Evolutionary conservation across 2,329 filamentous ascomycete genomes (phyloP), one percentile per base, ranked within the genome.

Genomic region (Anthostomella pinea): DNA sequence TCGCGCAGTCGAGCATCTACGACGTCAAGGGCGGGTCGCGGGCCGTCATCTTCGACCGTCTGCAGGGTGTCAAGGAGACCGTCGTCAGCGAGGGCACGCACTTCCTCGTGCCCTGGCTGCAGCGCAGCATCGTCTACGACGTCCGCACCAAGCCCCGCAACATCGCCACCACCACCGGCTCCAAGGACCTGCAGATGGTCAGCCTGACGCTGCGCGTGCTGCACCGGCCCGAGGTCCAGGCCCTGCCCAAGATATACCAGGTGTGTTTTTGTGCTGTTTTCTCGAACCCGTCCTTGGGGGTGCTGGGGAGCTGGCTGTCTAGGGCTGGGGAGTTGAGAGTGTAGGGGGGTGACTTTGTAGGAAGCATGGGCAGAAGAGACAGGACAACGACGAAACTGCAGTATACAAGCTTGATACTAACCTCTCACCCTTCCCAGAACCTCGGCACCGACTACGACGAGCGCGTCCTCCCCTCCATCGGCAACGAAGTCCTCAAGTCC

Each of bases 161-260:
- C 66, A 97, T 98, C 64, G 87, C 86, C 51, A 98, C 93, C 18
- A 98, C 93, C 16, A 98, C 93, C 9, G 93, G 93, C 41, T 91
- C 85, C 77, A 98, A 98, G 80, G 93, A 98, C 71, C 69, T 98
- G 75, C 93, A 98, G 74, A 98, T 98, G 93, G 93, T 98, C 59
- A 96, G 89, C 77, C 77, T 98, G 75, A 98, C 93, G 35, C 77
- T 98, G 63, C 80, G 93, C 67, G 93, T 98, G 49, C 69, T 98
- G 65, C 91, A 97, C 70, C 79, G 94, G 54, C 93, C 94, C 5
- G 91, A 95, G 39, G 91, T 98, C 56, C 81, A 87, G 73, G 80
- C 83, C 56, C 73, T 98, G 60, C 94, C 93, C 43, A 95, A 91
- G 73, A 98, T 98, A 59, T 98, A 98, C 75, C 93, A 97, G 81